These are phyloP conservation scores for Lumnitzera littorea DNA, from an alignment of 345 rosid species.

Conservation along the genomic window DNA sequence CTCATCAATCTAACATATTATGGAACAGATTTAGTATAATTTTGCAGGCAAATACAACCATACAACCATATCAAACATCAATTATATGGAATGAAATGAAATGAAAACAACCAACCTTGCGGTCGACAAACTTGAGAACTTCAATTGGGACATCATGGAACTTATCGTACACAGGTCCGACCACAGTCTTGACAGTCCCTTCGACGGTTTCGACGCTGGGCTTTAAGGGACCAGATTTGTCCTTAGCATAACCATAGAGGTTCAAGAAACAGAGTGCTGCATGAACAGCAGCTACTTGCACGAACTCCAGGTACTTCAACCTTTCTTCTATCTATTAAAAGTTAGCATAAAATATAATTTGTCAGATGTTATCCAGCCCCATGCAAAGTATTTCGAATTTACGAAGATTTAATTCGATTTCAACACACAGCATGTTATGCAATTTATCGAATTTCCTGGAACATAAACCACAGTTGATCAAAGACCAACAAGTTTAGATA, in stretches of 20 bases:
- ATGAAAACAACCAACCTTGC: conserved; percentile 38
- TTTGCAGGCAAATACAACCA: neutral
- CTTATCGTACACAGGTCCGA: conserved; percentile 65
- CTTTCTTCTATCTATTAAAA: conserved; percentile 29
- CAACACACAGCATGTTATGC: no score
- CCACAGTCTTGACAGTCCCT: conserved; percentile 69
- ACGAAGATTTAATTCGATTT: no score
- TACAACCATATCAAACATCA: neutral
- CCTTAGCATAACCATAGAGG: conserved; percentile 68
- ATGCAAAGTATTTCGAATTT: neutral
- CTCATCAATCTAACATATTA: conserved; percentile 53
- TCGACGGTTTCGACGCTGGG: conserved; percentile 79
- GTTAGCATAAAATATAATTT: neutral
- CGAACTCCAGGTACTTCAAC: conserved; percentile 71
- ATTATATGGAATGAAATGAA: neutral
- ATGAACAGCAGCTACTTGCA: conserved; percentile 65
- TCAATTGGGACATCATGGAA: conserved; percentile 59
- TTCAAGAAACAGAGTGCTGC: conserved; percentile 42
- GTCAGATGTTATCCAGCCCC: neutral
- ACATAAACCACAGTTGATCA: neutral
- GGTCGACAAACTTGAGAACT: conserved; percentile 68
- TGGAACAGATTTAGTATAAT: neutral
- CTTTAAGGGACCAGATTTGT: conserved; percentile 71
- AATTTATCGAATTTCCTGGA: neutral
- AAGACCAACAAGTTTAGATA: no score